These are phyloP conservation scores for Elsinoe ampelina DNA, from an alignment of 2,329 filamentous ascomycete species.

Conservation along the genomic window DNA sequence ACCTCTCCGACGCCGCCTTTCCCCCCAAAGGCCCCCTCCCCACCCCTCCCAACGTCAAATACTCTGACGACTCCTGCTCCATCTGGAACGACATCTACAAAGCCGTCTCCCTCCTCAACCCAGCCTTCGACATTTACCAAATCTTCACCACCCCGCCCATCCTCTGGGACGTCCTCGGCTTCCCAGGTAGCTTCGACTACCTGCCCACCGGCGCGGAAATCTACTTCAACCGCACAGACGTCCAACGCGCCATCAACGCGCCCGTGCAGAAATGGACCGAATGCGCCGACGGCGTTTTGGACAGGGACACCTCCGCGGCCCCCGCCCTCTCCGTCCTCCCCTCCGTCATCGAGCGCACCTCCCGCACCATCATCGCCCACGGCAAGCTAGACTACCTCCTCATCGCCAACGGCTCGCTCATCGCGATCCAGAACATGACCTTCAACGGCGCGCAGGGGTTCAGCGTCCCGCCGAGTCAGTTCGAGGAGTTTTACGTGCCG, in stretches of 20 bases:
- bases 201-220: constrained; percentile 51
- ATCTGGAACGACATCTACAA: constrained; percentile 41
- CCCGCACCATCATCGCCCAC: constrained; percentile 65
- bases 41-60: constrained; percentile 36
- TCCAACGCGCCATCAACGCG: constrained; percentile 60
- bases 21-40: constrained; percentile 57
- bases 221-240: constrained; percentile 63
- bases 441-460: constrained; percentile 66
- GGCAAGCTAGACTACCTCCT: constrained; percentile 62
- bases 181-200: constrained; percentile 57
- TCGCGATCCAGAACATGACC: constrained; percentile 73
- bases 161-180: constrained; percentile 59
- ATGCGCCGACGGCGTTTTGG: constrained; percentile 43
- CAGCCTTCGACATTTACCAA: constrained; percentile 72
- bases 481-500: constrained; percentile 59
- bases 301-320: constrained; percentile 45
- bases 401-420: constrained; percentile 58
- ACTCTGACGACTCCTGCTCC: constrained; percentile 42
- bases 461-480: constrained; percentile 43
- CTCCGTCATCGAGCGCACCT: constrained; percentile 61
- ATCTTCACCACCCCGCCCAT: constrained; percentile 63
- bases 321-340: constrained; percentile 53
- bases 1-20: constrained; percentile 47
- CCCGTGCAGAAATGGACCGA: constrained; percentile 48
- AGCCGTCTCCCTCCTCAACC: constrained; percentile 53